Evolutionary conservation across 163 green algal genomes (phyloP).

Genomic region (Chlorella variabilis): DNA sequence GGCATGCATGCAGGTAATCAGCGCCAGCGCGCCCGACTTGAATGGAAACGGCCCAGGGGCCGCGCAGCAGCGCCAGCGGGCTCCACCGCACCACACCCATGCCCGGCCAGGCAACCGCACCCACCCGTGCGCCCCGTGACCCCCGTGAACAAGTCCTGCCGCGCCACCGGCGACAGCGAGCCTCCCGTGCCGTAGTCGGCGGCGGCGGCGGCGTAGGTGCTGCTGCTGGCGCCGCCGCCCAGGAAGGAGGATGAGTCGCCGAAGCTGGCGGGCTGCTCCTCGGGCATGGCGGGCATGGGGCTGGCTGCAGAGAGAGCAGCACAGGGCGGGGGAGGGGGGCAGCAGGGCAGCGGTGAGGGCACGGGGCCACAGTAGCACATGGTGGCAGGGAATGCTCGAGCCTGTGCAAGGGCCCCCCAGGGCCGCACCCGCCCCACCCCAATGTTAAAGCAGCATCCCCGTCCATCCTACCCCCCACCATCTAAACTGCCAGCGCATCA

Average conservation of each 20-base stretch:
- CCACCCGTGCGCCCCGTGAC: constrained; percentile 13
- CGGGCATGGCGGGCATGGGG: constrained; percentile 19
- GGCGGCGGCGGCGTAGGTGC: background rate
- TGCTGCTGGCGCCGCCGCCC: constrained; percentile 1
- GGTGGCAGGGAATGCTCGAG: no score
- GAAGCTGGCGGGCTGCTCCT: constrained; percentile 37
- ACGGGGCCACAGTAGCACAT: no score
- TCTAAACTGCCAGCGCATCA: no score
- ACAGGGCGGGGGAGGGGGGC: background rate
- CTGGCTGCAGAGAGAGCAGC: background rate
- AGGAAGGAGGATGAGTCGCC: constrained; percentile 10
- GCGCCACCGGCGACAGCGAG: constrained; percentile 15
- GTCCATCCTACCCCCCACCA: background rate
- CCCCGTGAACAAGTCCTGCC: constrained; percentile 25
- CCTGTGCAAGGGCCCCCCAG: no score
- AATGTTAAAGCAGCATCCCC: no score
- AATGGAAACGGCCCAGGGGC: no score
- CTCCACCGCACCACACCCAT: background rate
- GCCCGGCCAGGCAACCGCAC: background rate
- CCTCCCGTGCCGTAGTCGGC: background rate
- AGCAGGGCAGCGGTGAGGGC: no score
- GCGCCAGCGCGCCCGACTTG: no score
- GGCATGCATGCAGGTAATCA: background rate
- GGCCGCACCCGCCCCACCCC: no score
- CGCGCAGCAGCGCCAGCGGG: background rate